Base-by-base conservation (phyloP, 83 land plant genomes). In the Picea abies region DNA sequence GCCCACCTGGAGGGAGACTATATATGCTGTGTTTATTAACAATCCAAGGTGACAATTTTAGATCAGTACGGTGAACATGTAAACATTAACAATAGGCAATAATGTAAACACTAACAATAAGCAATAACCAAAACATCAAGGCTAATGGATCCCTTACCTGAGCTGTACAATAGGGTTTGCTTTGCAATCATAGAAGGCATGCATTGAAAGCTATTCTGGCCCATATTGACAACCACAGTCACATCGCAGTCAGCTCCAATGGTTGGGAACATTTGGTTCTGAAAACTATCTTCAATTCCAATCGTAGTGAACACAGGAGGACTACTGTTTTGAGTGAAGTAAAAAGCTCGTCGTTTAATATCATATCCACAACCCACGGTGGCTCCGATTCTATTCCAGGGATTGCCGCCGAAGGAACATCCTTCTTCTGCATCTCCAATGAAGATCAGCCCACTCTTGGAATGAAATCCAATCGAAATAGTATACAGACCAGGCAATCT, bases 351-450 rank as follows among this genome's bases (percentile, higher is more conserved):
- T 14, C 10, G 2, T 4, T 80, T 47, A 14, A 35, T 25, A 62
- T 84, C 84, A 60, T 80, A 84, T 3, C 85, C 85, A 44, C 85
- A 84, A 12, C 85, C 85, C 72, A 84, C 85, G 7, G 85, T 84
- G 17, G 60, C 83, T n/a, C 85, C 85, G 22, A 84, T 47, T 17
- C 58, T 35, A 37, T 49, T 69, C 85, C 85, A 84, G 10, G 63
- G 47, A 29, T 22, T 15, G 29, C 83, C 85, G 8, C 41, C 12
- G 14, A 39, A 5, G 8, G 37, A 47, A 44, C 49, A 44, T 6
- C 19, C 76, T 12, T 84, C 83, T 20, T 67, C 44, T n/a, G 15
- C 5, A 29, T 71, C 69, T 25, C 62, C 72, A n/a, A 1, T 60
- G 78, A 78, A 84, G 15, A 84, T 60, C 22, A 62, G 12, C 4